These are phyloP conservation scores for Salix exigua DNA, from an alignment of 345 rosid species.

Conservation along the genomic window DNA sequence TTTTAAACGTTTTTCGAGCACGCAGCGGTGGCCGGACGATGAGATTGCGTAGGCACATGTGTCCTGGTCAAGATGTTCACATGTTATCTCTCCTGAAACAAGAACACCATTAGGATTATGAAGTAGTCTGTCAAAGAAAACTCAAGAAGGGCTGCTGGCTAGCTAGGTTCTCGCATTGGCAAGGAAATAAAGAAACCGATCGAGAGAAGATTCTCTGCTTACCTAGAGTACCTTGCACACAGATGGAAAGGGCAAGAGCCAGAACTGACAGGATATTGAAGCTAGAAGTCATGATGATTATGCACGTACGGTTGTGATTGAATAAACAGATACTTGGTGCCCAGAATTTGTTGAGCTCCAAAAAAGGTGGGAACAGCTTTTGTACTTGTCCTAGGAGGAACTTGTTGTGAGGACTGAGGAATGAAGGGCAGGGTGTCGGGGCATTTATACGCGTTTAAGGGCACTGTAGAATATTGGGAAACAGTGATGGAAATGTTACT, in stretches of 20 bases:
- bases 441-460: constrained; percentile 13
- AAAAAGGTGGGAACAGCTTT: neutral
- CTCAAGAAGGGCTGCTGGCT: neutral
- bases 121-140: neutral
- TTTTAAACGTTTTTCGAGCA: constrained; percentile 59
- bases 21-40: constrained; percentile 69
- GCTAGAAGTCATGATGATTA: constrained; percentile 38
- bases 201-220: neutral
- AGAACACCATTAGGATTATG: neutral
- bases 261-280: constrained; percentile 18
- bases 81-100: constrained; percentile 43
- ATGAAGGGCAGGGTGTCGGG: neutral
- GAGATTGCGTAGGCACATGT: constrained; percentile 73
- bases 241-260: constrained; percentile 31
- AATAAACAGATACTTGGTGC: neutral
- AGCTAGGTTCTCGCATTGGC: neutral
- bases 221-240: constrained; percentile 32
- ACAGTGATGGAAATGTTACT: neutral
- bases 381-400: constrained; percentile 2
- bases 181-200: neutral
- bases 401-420: constrained; percentile 3
- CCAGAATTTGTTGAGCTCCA: neutral
- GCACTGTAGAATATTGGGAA: neutral
- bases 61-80: constrained; percentile 55
- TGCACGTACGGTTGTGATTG: neutral